Evolutionary conservation across 352 stramenopile species (phyloP).

Genomic region (Pythium brassicae): DNA sequence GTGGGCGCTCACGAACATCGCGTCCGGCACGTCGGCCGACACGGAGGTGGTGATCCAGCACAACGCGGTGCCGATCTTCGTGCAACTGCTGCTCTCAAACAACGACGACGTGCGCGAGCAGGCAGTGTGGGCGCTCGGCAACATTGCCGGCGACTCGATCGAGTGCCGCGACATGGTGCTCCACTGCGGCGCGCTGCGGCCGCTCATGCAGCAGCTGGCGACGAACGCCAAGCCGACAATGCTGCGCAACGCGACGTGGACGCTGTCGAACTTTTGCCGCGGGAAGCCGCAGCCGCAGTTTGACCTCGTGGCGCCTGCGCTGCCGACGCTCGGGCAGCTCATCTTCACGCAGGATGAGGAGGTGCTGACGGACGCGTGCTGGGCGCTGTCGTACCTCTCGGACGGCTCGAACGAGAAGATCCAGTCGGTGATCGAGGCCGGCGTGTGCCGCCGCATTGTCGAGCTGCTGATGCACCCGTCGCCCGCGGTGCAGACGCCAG

Average conservation of each 20-base stretch:
- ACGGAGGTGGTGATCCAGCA: slow-evolving; percentile 98
- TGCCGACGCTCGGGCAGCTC: slow-evolving; percentile 95
- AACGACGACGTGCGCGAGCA: slow-evolving; percentile 98
- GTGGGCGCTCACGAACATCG: slow-evolving; percentile 99
- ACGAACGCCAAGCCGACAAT: slow-evolving; percentile 92
- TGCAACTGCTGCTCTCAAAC: slow-evolving; percentile 91
- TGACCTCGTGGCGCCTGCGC: slow-evolving; percentile 87
- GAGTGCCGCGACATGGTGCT: slow-evolving; percentile 96
- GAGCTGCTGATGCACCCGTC: slow-evolving; percentile 91
- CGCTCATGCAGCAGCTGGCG: slow-evolving; percentile 93
- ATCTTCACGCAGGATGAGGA: slow-evolving; percentile 98
- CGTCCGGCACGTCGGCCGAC: slow-evolving; percentile 96
- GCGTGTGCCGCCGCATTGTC: slow-evolving; percentile 95
- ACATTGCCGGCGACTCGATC: slow-evolving; percentile 98
- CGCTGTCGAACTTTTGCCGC: slow-evolving; percentile 99
- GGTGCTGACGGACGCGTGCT: slow-evolving; percentile 99
- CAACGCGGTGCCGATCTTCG: slow-evolving; percentile 97
- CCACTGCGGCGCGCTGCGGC: slow-evolving; percentile 91
- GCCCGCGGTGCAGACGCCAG: slow-evolving; percentile 79
- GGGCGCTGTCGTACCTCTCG: slow-evolving; percentile 97
- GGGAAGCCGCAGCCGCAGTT: slow-evolving; percentile 94
- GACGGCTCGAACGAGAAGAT: slow-evolving; percentile 99
- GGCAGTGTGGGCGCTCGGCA: slow-evolving; percentile 98
- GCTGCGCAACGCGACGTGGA: slow-evolving; percentile 99
- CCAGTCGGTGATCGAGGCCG: slow-evolving; percentile 97